Base-by-base conservation (phyloP, 2,329 filamentous ascomycete species). In the Xylogone sp. region DNA sequence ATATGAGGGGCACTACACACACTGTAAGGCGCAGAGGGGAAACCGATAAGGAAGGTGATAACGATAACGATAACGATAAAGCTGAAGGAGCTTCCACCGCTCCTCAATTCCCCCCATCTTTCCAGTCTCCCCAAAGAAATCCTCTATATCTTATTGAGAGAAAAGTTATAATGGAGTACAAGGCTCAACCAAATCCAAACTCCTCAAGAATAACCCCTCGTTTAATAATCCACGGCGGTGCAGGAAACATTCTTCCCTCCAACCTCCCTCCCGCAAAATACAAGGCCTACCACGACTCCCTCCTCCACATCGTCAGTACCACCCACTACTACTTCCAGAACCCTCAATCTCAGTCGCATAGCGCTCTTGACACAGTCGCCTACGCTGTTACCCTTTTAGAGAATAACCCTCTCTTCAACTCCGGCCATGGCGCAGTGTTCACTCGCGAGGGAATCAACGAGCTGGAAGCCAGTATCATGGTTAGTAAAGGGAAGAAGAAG, bases 381-480 rank as follows among this genome's bases (percentile, higher is more conserved):
- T 81, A 86, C 66, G 90, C 90, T 43, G 90, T 95, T 10, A 73
- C 76, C 1, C 76, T 86, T 21, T 80, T 96, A 16, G 91, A 96
- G 71, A 76, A 95, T 63, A 82, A 91, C 63, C 78, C 86, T 2
- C 79, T 95, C 3, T 96, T 94, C 78, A 96, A 96, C 71, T 84
- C 84, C 52, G 90, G 84, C 7, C 85, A 84, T 61, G 92, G 92
- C 49, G 88, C 90, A 47, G 90, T 96, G 19, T 96, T 95, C 69
- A 96, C 90, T 0, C 82, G 85, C 47, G 84, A 87, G 58, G 92
- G 91, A 18, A 79, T 84, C 56, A 91, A 92, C 66, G 88, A 96
- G 71, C 83, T 96, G 55, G 91, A 96, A 70, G 88, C 89, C 1
- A 88, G 84, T 8, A 81, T 96, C 48, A 96, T 96, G 90, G 87